A percentile compares a stretch with the other conserved stretches of the same genome.
phyloP scores from a whole-genome alignment of 257 asterid genomes.

The Henckelia pumila region DNA sequence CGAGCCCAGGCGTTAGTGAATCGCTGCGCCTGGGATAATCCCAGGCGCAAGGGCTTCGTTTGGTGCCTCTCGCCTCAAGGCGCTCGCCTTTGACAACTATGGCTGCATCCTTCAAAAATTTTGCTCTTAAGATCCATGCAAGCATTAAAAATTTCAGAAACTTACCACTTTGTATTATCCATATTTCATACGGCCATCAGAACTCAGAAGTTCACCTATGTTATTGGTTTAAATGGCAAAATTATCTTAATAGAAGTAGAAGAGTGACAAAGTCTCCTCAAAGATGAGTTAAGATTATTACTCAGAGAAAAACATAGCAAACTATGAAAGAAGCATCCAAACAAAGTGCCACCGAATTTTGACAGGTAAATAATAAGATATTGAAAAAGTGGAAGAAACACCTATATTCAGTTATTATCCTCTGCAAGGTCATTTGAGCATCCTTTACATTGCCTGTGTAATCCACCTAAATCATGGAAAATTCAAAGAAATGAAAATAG shows the following conservation, averaged over 20 bases:
- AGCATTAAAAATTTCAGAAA: too few species aligned
- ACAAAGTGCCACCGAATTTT: conserved; percentile 15
- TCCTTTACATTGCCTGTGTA: conserved; percentile 77
- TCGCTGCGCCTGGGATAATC: too few species aligned
- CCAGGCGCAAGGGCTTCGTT: too few species aligned
- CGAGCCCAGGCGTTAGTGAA: too few species aligned
- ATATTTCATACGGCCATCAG: conserved; percentile 16
- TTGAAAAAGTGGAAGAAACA: conserved; percentile 25
- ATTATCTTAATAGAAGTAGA: conserved; percentile 10
- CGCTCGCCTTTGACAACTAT: too few species aligned
- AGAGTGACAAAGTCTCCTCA: conserved; percentile 11
- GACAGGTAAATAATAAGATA: conserved; percentile 24
- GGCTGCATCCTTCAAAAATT: too few species aligned
- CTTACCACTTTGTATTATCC: conserved; percentile 8
- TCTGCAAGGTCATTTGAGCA: conserved; percentile 75
- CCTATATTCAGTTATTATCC: conserved; percentile 74
- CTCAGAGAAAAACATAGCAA: conserved; percentile 16
- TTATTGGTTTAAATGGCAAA: conserved; percentile 19
- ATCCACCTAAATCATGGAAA: conserved; percentile 54
- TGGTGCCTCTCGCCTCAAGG: too few species aligned
- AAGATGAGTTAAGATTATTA: conserved; percentile 15
- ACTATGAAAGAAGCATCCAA: conserved; percentile 19
- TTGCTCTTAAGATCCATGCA: too few species aligned
- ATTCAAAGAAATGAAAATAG: conserved; percentile 21
- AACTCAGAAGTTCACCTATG: conserved; percentile 14